Base-by-base conservation (phyloP, 345 rosid genomes). In the Melaleuca alternifolia region DNA sequence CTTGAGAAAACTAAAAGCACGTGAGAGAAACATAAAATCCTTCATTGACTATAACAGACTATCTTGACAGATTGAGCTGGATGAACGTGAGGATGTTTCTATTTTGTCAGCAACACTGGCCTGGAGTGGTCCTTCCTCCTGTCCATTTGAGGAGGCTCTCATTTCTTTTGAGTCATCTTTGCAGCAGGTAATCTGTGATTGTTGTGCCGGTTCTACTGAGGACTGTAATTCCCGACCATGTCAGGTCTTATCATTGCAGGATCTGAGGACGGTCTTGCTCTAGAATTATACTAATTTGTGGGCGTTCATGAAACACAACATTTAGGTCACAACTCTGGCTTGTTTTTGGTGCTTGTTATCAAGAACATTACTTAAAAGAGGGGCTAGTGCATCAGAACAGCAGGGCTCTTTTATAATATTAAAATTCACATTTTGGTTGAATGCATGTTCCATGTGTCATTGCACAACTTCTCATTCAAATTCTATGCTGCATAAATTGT, bases 31-130 rank as follows among this genome's bases (percentile, higher is more conserved):
- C n/a, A 52, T 53, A 59, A 54, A 26, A n/a, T 44, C 59, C 51
- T 76, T 82, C 51, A 26, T 82, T 59, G 56, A 24, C 41, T 54
- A 48, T 0, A 82, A 41, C 81, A 86, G 5, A 81, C 76, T 86
- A 44, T 87, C 82, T 89, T 56, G 89, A 91, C 97, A 97, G 99
- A 92, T 97, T 46, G 99, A 97, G 90, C 90, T 96, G 90, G 94
- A 92, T 89, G 98, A 97, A 92, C 89, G 77, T 8, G 92, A 82
- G 83, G 94, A 91, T 88, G 84, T 91, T 89, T 97, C 98, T 87
- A 88, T 93, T 90, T 89, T 97, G 87, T 92, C 94, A 51, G 95
- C 93, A 86, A 93, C 96, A 62, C 86, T 97, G 88, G 97, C 94
- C 65, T 97, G 98, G 98, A 89, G 90, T 87, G 96, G 93, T 85